Conservation (phyloP, 371 early-diverging fungal species). For the Mycotypha africana region DNA sequence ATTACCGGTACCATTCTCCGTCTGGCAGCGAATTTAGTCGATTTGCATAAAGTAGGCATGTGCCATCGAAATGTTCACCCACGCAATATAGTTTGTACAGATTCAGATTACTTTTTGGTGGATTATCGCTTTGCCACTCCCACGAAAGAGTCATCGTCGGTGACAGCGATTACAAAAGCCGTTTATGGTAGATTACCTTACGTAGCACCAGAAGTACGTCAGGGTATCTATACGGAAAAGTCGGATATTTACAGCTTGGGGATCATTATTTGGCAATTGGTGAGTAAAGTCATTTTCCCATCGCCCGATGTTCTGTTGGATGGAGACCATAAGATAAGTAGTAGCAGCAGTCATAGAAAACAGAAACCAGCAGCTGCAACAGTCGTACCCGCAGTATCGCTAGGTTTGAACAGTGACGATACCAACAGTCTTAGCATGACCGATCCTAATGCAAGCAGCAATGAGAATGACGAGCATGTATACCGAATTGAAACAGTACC, state of each 20-base stretch:
- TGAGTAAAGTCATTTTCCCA: slow-evolving; percentile 45
- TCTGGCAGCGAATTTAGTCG: slow-evolving; percentile 31
- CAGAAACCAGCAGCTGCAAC: too few relatives aligned
- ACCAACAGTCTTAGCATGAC: too few relatives aligned
- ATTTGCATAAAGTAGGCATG: slow-evolving; percentile 40
- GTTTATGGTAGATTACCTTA: slow-evolving; percentile 44
- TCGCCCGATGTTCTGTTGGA: slow-evolving; percentile 38
- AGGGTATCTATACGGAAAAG: slow-evolving; percentile 41
- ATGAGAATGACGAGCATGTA: slow-evolving; percentile 19
- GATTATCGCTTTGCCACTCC: slow-evolving; percentile 47
- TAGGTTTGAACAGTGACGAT: too few relatives aligned
- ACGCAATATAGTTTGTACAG: slow-evolving; percentile 40
- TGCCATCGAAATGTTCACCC: slow-evolving; percentile 44
- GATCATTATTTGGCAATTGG: slow-evolving; percentile 44
- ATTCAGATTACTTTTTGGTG: slow-evolving; percentile 42
- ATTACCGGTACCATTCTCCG: slow-evolving; percentile 42
- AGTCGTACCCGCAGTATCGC: too few relatives aligned
- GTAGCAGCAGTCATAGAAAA: too few relatives aligned
- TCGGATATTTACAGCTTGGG: slow-evolving; percentile 43
- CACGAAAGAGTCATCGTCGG: slow-evolving; percentile 32
- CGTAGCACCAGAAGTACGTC: slow-evolving; percentile 42
- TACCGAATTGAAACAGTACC: slow-evolving; percentile 40
- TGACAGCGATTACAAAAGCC: slow-evolving; percentile 38
- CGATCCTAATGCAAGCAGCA: too few relatives aligned
- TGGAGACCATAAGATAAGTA: slow-evolving; percentile 5